A percentile compares a stretch with the other conserved stretches of the same genome.
Evolutionary conservation across 805 yeast genomes (phyloP).

Genomic region (Saccharomycopsis lassenensis): DNA sequence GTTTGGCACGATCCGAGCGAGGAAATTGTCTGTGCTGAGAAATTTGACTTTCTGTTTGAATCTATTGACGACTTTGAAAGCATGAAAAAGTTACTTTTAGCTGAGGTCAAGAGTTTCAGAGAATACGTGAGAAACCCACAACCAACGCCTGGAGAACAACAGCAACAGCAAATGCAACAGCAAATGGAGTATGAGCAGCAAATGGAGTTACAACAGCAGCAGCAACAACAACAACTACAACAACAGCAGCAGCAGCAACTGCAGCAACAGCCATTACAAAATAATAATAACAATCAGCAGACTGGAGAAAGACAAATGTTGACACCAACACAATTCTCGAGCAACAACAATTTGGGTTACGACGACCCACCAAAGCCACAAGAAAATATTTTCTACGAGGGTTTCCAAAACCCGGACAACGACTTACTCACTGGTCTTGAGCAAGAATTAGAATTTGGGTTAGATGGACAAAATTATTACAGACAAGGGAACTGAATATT

Average conservation of each 20-base stretch:
- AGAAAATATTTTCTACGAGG: constrained; percentile 29
- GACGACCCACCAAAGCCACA: constrained; percentile 50
- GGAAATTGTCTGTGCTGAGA: constrained; percentile 71
- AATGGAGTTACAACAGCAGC: constrained; percentile 21
- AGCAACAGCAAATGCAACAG: constrained; percentile 21
- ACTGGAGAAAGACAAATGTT: constrained; percentile 19
- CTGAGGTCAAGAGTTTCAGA: constrained; percentile 71
- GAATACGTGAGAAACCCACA: constrained; percentile 71
- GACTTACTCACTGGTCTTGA: constrained; percentile 38
- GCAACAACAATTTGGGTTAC: constrained; percentile 19
- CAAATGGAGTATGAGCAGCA: constrained; percentile 21
- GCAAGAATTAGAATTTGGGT: constrained; percentile 55
- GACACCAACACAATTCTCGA: constrained; percentile 19
- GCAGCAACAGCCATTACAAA: constrained; percentile 26
- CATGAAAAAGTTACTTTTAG: constrained; percentile 66
- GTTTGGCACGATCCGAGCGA: constrained; percentile 92
- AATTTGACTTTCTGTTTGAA: constrained; percentile 84
- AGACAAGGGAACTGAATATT: constrained; percentile 22
- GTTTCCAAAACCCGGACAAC: constrained; percentile 21
- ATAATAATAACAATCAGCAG: constrained; percentile 14
- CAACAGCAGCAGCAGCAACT: constrained; percentile 23
- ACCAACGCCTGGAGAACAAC: constrained; percentile 22
- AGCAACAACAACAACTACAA: constrained; percentile 20
- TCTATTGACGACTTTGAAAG: constrained; percentile 65
- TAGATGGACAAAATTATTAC: constrained; percentile 34